These are phyloP conservation scores for Yamadazyma atlantica DNA, from an alignment of 1,139 yeast species.

Conservation along the genomic window DNA sequence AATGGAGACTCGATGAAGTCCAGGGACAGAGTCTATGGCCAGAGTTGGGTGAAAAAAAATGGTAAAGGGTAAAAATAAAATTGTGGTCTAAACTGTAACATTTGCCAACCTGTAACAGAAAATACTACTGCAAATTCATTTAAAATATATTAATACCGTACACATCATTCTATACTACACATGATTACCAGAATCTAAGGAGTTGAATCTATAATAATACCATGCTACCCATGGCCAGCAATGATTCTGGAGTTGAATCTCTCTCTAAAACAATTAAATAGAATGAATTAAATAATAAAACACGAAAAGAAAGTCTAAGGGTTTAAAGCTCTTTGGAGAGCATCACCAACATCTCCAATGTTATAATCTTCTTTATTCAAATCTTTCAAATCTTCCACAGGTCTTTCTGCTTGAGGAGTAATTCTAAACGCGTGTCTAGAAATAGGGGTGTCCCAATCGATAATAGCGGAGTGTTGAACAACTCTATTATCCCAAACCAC, in stretches of 20 bases:
- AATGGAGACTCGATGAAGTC: too few relatives aligned
- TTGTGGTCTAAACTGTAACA: too few relatives aligned
- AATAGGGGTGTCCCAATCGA: slow-evolving; percentile 56
- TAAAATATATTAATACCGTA: slow-evolving; percentile 1
- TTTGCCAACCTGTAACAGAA: too few relatives aligned
- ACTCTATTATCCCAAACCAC: slow-evolving; percentile 75
- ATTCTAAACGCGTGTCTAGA: slow-evolving; percentile 70
- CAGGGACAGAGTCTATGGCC: too few relatives aligned
- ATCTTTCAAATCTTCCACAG: slow-evolving; percentile 34
- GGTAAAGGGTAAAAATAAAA: too few relatives aligned
- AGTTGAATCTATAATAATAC: slow-evolving; percentile 2
- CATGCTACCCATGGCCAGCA: not conserved
- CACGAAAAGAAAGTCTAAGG: slow-evolving; percentile 4
- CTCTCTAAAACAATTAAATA: not conserved
- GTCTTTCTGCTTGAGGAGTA: slow-evolving; percentile 62
- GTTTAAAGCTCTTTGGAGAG: slow-evolving; percentile 24
- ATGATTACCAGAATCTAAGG: slow-evolving; percentile 2
- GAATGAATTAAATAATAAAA: not conserved
- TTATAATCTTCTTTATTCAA: slow-evolving; percentile 24
- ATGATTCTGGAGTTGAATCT: slow-evolving; percentile 2
- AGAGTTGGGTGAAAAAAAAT: too few relatives aligned
- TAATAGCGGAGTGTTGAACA: slow-evolving; percentile 60
- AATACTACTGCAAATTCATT: not conserved
- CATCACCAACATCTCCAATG: slow-evolving; percentile 40
- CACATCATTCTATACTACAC: not conserved